Percentiles rank a stretch among this genome's conserved stretches.
Conservation (phyloP, 1,284 basidiomycete genomes). For the Leccinum pachyderme region DNA sequence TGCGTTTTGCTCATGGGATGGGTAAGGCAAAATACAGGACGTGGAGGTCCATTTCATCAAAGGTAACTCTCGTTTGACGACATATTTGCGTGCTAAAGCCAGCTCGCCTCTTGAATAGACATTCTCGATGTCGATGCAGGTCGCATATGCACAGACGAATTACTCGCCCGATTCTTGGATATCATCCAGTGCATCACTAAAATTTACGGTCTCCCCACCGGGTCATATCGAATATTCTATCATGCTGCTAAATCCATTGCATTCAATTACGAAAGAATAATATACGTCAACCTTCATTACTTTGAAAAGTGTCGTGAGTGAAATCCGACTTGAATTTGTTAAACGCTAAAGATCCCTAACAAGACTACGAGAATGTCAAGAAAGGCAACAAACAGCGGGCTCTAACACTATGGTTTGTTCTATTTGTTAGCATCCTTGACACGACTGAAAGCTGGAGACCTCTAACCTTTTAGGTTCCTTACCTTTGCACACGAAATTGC, state of each 20-base stretch:
- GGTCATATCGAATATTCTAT: slow-evolving; percentile 82
- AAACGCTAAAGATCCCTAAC: background rate
- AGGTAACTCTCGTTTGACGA: background rate
- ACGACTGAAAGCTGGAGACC: background rate
- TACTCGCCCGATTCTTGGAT: slow-evolving; percentile 61
- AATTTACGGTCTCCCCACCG: slow-evolving; percentile 61
- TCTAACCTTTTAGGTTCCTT: background rate
- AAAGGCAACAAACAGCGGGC: slow-evolving; percentile 59
- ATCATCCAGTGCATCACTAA: slow-evolving; percentile 54
- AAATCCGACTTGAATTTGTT: slow-evolving; percentile 14
- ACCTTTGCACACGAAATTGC: background rate
- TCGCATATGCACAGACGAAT: slow-evolving; percentile 46
- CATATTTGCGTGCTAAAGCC: background rate
- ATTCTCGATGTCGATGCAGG: slow-evolving; percentile 35
- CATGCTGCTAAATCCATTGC: slow-evolving; percentile 85
- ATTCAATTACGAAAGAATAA: slow-evolving; percentile 86
- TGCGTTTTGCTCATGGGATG: background rate
- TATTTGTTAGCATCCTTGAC: background rate
- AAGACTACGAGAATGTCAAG: slow-evolving; percentile 69
- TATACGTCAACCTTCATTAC: slow-evolving; percentile 89
- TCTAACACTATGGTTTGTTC: slow-evolving; percentile 70
- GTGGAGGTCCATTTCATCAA: background rate
- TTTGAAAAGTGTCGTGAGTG: slow-evolving; percentile 73
- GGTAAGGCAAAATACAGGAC: background rate
- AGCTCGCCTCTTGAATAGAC: slow-evolving; percentile 27